Conservation (phyloP, 257 asterid genomes). For the Cordia subcordata region DNA sequence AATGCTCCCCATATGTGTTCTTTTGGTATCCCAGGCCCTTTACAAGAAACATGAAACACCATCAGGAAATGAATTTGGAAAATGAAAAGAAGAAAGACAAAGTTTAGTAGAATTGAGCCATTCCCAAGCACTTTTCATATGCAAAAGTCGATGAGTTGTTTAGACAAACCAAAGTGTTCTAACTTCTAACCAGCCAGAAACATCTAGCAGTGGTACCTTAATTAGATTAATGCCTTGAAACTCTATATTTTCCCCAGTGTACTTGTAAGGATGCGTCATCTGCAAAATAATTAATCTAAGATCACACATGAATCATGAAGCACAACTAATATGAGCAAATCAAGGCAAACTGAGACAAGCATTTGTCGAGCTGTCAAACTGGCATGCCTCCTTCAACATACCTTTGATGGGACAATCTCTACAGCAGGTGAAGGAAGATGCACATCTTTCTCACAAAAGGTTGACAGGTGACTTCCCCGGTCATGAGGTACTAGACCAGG, state of each 20-base stretch:
- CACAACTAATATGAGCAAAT: not conserved
- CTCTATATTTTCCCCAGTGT: conserved; percentile 29
- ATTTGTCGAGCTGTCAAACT: not conserved
- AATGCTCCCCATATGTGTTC: too few species aligned
- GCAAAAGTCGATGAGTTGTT: not conserved
- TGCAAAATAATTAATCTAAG: conserved; percentile 8
- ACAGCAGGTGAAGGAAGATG: conserved; percentile 36
- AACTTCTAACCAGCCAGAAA: not conserved
- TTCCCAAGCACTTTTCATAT: too few species aligned
- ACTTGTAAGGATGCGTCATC: conserved; percentile 28
- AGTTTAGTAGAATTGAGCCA: too few species aligned
- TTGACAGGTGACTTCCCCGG: conserved; percentile 21
- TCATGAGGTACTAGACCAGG: conserved; percentile 30
- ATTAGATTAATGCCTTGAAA: conserved; percentile 25
- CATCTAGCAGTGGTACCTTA: conserved; percentile 16
- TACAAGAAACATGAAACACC: too few species aligned
- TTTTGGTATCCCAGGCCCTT: too few species aligned
- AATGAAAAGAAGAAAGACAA: too few species aligned
- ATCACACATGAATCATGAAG: not conserved
- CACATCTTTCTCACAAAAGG: conserved; percentile 23
- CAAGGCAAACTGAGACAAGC: not conserved
- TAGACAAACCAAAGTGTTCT: not conserved
- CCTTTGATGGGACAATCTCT: conserved; percentile 37
- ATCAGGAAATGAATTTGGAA: too few species aligned
- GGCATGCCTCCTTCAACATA: not conserved